Evolutionary conservation across 192 early-diverging fungal species (phyloP), one percentile per base, ranked within the genome.

Genomic region (Polychytrium aggregatum): DNA sequence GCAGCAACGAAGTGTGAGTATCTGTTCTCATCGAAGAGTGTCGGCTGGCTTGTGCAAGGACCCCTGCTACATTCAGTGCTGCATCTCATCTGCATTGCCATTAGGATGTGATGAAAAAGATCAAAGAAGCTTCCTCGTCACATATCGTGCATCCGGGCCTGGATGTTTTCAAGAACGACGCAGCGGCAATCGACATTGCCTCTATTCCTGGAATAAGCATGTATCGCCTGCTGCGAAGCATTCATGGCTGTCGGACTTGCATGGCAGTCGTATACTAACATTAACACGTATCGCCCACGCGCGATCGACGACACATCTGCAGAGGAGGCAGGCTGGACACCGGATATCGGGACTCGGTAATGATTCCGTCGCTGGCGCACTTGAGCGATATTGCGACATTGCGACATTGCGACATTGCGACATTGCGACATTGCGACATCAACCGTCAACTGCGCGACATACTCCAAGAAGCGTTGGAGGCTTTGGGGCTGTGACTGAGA

Each of bases 261-360:
- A 4, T 50, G 24, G 6, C 13, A 37, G 9, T 64, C 0, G 2
- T 30, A 37, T 40, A 42, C n/a, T n/a, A n/a, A n/a, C n/a, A n/a
- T n/a, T n/a, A n/a, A n/a, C n/a, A n/a, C n/a, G n/a, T n/a, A n/a
- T n/a, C n/a, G n/a, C n/a, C n/a, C n/a, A n/a, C n/a, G n/a, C n/a
- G n/a, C n/a, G n/a, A n/a, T n/a, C n/a, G n/a, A n/a, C n/a, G n/a
- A n/a, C n/a, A n/a, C n/a, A n/a, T n/a, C 29, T 44, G 48, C 44
- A 82, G 78, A 46, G 38, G 89, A 95, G 63, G 87, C 91, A 0
- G 92, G 93, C 0, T 98, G 95, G 92, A 90, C 84, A 2, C 76
- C 83, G 13, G 81, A 92, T 37, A 86, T 95, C 78, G 86, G 87
- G 48, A 65, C n/a, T n/a, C n/a, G n/a, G n/a, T n/a, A n/a, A n/a